Percentiles rank a stretch among this genome's conserved stretches.
These are phyloP conservation scores for sorghum (Sorghum bicolor) DNA, from an alignment of 176 grass and related monocot species.

Conservation along the genomic window DNA sequence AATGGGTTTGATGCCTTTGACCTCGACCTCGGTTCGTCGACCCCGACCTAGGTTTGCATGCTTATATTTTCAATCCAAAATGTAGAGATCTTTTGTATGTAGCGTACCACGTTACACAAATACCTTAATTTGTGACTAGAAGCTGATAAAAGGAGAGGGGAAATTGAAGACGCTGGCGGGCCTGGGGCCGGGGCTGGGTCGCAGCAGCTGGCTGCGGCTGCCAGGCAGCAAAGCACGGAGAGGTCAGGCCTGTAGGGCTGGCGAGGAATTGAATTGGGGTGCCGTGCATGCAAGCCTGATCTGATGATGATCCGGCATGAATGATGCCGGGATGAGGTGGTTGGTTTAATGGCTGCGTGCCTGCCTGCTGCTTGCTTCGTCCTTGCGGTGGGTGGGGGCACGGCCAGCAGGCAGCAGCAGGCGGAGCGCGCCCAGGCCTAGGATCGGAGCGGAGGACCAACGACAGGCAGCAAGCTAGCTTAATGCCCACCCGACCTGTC, in stretches of 20 bases:
- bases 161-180: not conserved
- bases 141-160: too few species aligned
- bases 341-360: not conserved
- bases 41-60: too few species aligned
- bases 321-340: conserved; percentile 2
- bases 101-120: too few species aligned
- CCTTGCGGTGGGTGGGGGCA: not conserved
- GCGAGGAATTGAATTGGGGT: conserved; percentile 1
- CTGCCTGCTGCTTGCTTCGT: not conserved
- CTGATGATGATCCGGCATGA: conserved; percentile 3
- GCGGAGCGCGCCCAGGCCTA: too few species aligned
- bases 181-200: not conserved
- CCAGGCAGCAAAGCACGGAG: too few species aligned
- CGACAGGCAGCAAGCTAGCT: not conserved
- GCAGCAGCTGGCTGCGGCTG: too few species aligned
- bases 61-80: too few species aligned
- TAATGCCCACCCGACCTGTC: not conserved
- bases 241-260: not conserved
- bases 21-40: too few species aligned
- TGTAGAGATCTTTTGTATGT: too few species aligned
- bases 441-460: not conserved
- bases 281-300: not conserved
- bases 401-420: not conserved
- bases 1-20: too few species aligned
- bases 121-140: too few species aligned